These are phyloP conservation scores for Candida pseudoviswanathii DNA, from an alignment of 1,139 yeast species.

Conservation along the genomic window DNA sequence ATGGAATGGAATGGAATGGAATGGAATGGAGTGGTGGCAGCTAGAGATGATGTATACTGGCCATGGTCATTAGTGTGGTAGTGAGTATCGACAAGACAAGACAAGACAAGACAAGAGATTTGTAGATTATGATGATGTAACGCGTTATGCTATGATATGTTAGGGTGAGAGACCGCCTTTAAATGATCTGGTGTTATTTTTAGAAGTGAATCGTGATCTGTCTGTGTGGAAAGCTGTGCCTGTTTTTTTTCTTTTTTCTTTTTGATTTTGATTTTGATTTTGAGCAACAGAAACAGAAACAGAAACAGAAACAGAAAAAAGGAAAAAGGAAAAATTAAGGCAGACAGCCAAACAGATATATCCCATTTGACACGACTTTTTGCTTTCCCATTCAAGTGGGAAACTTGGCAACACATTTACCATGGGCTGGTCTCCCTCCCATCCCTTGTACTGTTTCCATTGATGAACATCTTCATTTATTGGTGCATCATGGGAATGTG, in stretches of 20 bases:
- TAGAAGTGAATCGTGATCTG: background rate
- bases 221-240: background rate
- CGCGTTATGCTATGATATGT: too few species aligned
- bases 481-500: too few species aligned
- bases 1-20: background rate
- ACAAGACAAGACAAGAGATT: background rate
- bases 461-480: background rate
- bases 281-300: background rate
- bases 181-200: background rate
- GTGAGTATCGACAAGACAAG: too few species aligned
- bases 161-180: background rate
- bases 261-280: conserved; percentile 2
- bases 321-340: too few species aligned
- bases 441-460: background rate
- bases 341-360: background rate
- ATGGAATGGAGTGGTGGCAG: too few species aligned
- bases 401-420: background rate
- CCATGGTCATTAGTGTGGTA: too few species aligned
- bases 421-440: background rate
- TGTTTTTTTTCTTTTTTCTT: background rate
- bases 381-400: background rate
- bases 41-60: too few species aligned
- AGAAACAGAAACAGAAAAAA: background rate
- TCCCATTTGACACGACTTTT: background rate
- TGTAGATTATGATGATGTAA: background rate